Evolutionary conservation across 1,284 basidiomycete species (phyloP), one percentile per base, ranked within the genome.

Genomic region (Trichosporon sp.): DNA sequence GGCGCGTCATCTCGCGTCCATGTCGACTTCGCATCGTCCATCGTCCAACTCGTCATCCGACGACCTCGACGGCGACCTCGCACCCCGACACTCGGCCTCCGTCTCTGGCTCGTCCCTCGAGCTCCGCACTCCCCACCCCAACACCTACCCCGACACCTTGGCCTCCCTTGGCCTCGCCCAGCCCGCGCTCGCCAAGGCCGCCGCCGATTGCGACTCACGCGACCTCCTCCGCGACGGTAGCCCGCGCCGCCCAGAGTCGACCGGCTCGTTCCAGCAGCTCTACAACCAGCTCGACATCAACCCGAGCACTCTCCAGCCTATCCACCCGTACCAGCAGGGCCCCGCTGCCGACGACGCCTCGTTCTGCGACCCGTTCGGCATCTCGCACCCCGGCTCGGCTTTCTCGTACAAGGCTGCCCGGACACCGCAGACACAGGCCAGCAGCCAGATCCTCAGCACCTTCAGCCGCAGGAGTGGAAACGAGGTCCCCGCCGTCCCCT

Each of bases 221-320:
- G 21, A 63, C 62, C 8, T 34, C 61, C 1, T 5, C 11, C 1
- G 21, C 52, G 2, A 46, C 31, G 27, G 31, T 37, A 1, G 56
- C 57, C 8, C 54, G 16, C 13, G 29, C 23, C 46, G 13, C 10
- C 16, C 44, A 58, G 27, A 54, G 59, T 36, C 40, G 25, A 27
- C 49, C 44, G 8, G 54, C 34, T 64, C 69, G 49, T 79, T 79
- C 68, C 75, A 74, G 62, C 75, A 79, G 58, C 65, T 79, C 27
- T 79, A 78, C 63, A 70, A 74, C 60, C 75, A 78, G 59, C 68
- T 79, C 1, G 78, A 77, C 3, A 76, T 79, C 31, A 59, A 25
- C 34, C 6, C 62, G 6, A 23, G 52, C 23, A 23, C 40, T 31
- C 44, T 57, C 60, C 31, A 64, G 10, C 21, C 49, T 36, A 31